These are phyloP conservation scores for Penicillium sp. DNA, from an alignment of 2,329 filamentous ascomycete species.

Conservation along the genomic window DNA sequence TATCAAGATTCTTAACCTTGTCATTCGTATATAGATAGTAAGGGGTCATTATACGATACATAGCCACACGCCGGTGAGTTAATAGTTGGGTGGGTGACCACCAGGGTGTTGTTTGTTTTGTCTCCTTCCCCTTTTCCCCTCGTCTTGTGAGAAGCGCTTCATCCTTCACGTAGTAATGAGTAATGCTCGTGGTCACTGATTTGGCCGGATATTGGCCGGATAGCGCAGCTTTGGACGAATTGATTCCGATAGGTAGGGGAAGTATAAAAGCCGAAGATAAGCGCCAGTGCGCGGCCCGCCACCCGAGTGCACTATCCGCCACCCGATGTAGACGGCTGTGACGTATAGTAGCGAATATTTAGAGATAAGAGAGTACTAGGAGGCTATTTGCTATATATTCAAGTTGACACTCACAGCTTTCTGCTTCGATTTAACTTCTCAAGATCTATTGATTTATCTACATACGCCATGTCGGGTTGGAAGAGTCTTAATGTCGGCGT, in stretches of 20 bases:
- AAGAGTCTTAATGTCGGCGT: conserved; percentile 47
- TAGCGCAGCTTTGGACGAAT: too few species aligned
- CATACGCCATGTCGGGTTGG: conserved; percentile 37
- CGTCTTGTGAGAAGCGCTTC: too few species aligned
- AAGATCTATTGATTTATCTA: background rate
- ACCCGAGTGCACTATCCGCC: conserved; percentile 13
- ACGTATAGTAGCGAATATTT: background rate
- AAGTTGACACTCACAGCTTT: background rate
- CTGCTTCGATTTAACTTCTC: background rate
- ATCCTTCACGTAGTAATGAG: too few species aligned
- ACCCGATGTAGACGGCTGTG: conserved; percentile 2
- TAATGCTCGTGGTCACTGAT: too few species aligned
- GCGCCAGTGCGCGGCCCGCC: conserved; percentile 19
- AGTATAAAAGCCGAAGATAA: background rate
- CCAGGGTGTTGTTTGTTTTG: too few species aligned
- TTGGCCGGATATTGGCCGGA: too few species aligned
- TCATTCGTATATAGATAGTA: too few species aligned
- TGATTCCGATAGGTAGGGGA: background rate
- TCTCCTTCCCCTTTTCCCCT: too few species aligned
- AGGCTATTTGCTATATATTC: background rate
- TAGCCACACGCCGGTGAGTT: too few species aligned
- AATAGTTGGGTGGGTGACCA: too few species aligned
- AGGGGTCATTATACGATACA: too few species aligned
- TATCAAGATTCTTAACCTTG: too few species aligned
- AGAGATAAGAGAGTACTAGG: background rate